Evolutionary conservation across 257 asterid genomes (phyloP), one percentile per base, ranked within the genome.

Genomic region (Petrea volubilis): DNA sequence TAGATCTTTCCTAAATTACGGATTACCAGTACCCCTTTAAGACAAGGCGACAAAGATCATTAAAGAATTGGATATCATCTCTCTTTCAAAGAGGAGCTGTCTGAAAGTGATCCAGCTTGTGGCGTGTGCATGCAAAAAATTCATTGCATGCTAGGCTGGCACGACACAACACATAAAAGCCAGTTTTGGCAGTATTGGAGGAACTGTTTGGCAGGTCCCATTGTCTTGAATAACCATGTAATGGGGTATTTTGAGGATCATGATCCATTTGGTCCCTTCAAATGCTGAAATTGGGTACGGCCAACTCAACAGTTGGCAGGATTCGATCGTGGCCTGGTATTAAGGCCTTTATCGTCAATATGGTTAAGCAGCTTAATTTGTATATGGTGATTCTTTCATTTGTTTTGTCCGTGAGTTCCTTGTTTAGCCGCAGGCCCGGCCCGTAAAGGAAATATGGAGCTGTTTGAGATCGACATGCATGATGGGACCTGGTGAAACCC

Each of bases 1-100:
- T 27, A 82, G 93, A 79, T 83, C 96, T 51, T 93, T 87, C 81
- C 97, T 83, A 66, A 93, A 93, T 79, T 93, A 87, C 59, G 98
- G 98, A 13, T 76, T 93, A 71, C 97, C 98, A 3, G 77, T 87
- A 50, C 81, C 88, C 64, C 78, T 80, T 61, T 88, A 82, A 85
- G 60, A 61, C 44, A 41, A 17, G 52, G 56, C 13, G 49, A 6
- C 55, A 44, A 6, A 33, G 9, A 68, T 46, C 28, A 11, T 58
- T 28, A 29, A 47, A 44, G 25, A 71, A 38, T 15, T 47, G 75
- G 59, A 60, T 72, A 61, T 23, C 20, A 7, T 51, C 67, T 72
- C 72, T 34, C 9, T 38, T 38, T 64, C 36, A 13, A 49, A 59
- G 25, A 38, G 66, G 73, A 65, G 38, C 65, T 29, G 58, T 40